phyloP scores from a whole-genome alignment of 306 rosid genomes.

The Sechiopsis laciniata region DNA sequence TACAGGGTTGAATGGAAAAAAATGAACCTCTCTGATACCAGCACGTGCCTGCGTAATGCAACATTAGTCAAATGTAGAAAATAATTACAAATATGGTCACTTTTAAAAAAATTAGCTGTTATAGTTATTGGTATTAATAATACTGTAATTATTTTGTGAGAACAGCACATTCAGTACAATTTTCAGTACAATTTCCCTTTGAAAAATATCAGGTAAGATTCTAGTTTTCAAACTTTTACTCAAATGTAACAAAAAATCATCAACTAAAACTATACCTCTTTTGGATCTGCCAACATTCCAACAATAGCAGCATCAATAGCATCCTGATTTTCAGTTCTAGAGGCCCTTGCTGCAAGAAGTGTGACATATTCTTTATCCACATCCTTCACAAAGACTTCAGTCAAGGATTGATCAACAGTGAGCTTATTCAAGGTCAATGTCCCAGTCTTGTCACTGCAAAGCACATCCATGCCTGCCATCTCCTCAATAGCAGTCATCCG shows the following conservation, averaged over 20 bases:
- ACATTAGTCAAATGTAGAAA: no score
- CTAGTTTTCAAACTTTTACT: neutral
- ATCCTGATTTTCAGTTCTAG: slow-evolving; percentile 96
- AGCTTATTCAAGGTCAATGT: slow-evolving; percentile 86
- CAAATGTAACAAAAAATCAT: neutral
- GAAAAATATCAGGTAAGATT: neutral
- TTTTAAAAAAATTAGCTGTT: no score
- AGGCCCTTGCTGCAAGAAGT: slow-evolving; percentile 96
- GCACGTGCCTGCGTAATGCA: slow-evolving; percentile 81
- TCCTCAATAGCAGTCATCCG: slow-evolving; percentile 99
- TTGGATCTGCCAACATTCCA: slow-evolving; percentile 98
- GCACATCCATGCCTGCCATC: slow-evolving; percentile 99
- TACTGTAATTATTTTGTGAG: no score
- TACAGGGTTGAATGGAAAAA: slow-evolving; percentile 94
- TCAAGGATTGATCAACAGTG: slow-evolving; percentile 67
- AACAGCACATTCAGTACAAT: no score
- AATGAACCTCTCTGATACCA: slow-evolving; percentile 87
- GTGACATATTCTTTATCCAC: slow-evolving; percentile 76
- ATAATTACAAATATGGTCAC: no score
- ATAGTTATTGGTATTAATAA: no score
- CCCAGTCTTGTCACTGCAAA: slow-evolving; percentile 98
- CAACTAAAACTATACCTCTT: slow-evolving; percentile 49
- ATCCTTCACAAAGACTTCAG: slow-evolving; percentile 85
- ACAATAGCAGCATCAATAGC: slow-evolving; percentile 98
- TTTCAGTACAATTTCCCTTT: no score